Evolutionary conservation across 805 yeast species (phyloP), one percentile per base, ranked within the genome.

Genomic region (Candida patagonica): DNA sequence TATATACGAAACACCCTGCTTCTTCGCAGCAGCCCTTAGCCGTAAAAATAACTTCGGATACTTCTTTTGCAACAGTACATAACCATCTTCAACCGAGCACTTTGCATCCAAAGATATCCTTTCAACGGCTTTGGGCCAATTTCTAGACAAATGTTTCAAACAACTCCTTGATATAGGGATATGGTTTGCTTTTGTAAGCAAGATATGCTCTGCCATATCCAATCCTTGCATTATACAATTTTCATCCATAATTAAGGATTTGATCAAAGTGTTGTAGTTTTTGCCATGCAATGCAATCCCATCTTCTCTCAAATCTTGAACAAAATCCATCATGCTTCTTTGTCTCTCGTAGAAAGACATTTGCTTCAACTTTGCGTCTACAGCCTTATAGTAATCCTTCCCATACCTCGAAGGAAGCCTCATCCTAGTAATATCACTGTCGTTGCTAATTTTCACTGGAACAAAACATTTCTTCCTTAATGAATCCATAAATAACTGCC

Each of bases 361-460:
- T 35, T 51, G 53, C 17, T 36, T 22, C 7, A 51, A 13, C 29
- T 41, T 42, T 26, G 45, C 43, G 32, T 42, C 36, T 6, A 51
- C 23, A 6, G 40, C 42, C 24, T 43, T 20, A 17, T 20, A 21
- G 15, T 22, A 33, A 22, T 21, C 27, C 10, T 26, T 25, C 3
- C 29, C 10, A 21, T 40, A 40, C 2, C 42, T 34, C 9, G 7
- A 6, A n/a, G 42, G 35, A 4, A 40, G 22, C 21, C 9, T 33
- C 25, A 12, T 24, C 22, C 37, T 10, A 5, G n/a, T 4, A 15
- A 33, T 8, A 7, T 21, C 24, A 13, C 12, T n/a, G 15, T 20
- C 27, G 26, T 8, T 15, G 6, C 13, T 6, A 7, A 17, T 5
- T 33, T 10, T 6, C 19, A 15, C 15, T 4, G 20, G 26, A 21